These are phyloP conservation scores for Martiniozyma abietophila DNA, from an alignment of 805 yeast species.

Conservation along the genomic window DNA sequence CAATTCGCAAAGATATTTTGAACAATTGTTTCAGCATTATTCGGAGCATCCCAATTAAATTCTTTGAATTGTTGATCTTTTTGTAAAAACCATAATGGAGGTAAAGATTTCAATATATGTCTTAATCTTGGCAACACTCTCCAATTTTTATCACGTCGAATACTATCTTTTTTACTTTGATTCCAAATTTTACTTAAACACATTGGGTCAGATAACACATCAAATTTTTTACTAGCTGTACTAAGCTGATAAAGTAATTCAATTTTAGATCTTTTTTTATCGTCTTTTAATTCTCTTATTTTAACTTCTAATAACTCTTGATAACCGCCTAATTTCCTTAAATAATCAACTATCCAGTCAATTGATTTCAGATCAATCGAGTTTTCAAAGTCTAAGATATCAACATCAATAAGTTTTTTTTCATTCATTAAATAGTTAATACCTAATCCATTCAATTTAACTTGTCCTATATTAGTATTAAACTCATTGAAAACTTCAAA, in stretches of 20 bases:
- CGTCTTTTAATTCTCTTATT: conserved; percentile 5
- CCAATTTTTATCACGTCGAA: conserved; percentile 78
- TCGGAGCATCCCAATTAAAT: conserved; percentile 36
- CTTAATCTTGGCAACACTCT: conserved; percentile 70
- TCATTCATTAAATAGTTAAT: too few relatives aligned
- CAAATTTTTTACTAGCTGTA: conserved; percentile 29
- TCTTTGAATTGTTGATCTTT: conserved; percentile 26
- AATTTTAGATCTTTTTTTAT: conserved; percentile 19
- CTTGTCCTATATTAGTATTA: conserved; percentile 2
- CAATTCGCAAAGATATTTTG: conserved; percentile 57
- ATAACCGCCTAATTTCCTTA: background rate
- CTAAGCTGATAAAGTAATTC: conserved; percentile 35
- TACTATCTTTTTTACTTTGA: conserved; percentile 7
- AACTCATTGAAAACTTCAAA: conserved; percentile 2
- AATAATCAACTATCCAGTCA: conserved; percentile 5
- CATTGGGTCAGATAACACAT: conserved; percentile 74
- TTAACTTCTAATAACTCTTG: conserved; percentile 1
- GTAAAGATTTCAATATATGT: conserved; percentile 56
- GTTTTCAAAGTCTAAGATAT: conserved; percentile 2
- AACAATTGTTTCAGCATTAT: conserved; percentile 45
- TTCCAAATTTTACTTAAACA: conserved; percentile 30
- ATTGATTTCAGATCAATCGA: conserved; percentile 2
- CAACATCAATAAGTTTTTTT: background rate
- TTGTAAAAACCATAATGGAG: conserved; percentile 38
- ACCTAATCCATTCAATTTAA: too few relatives aligned